Evolutionary conservation across 345 rosid species (phyloP), one percentile per base, ranked within the genome.

Genomic region (Salix arbutifolia): DNA sequence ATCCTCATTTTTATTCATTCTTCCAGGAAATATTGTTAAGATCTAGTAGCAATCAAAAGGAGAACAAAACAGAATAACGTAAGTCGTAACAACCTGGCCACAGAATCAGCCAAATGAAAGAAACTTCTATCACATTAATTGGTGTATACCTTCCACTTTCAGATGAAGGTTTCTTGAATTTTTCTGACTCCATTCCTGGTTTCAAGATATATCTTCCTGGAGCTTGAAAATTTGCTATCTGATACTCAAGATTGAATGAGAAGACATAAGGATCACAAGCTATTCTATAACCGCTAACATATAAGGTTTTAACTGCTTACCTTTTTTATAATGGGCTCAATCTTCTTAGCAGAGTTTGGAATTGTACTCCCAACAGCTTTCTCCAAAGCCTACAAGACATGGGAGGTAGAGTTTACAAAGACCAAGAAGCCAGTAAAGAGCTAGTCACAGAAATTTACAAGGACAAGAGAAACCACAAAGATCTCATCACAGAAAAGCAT

Each of bases 211-310:
- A 96, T 80, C 85, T 87, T 76, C 93, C 97, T 23, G 90, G 89
- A 84, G 94, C 90, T 87, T 90, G 96, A 80, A 82, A 89, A 85
- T 66, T 82, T 65, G 98, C 97, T 81, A 96, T 92, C 99, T 96
- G 89, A 78, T 74, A 68, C 60, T 76, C 81, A 84, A 85, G 78
- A 81, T 76, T 62, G 73, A 77, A 82, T 73, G 72, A 70, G 14
- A 67, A 82, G 81, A 74, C 77, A 71, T 77, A 78, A 78, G 76
- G 76, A 76, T 72, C 67, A 76, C 74, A 76, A 37, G 37, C 37
- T 71, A 65, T 50, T 67, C 80, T 67, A 44, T 64, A 62, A 79
- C 60, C 35, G 76, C 74, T 77, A 76, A 62, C 75, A 84, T 74
- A 66, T n/a, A 74, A 79, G 70, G 69, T 78, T 75, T 76, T 48